Base-by-base conservation (phyloP, 83 land plant species). In the Isoetes engelmannii region DNA sequence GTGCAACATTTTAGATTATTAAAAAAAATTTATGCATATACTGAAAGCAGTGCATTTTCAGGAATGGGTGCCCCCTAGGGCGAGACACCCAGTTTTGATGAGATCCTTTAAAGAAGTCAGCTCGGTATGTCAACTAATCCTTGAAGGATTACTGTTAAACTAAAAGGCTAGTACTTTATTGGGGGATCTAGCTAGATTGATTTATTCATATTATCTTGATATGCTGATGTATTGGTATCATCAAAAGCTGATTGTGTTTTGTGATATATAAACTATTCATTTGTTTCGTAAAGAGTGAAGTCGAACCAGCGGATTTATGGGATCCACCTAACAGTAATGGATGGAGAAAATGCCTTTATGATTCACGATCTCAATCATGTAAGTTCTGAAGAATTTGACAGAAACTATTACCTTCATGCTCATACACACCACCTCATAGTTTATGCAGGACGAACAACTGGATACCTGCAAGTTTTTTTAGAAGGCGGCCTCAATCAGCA, bases 401-500 rank as follows among this genome's bases (percentile, higher is more conserved):
- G 37, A 28, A 28, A 28, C 0, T 28, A 28, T 28, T 28, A 28
- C 37, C 37, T 28, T 28, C 37, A 28, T 28, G 37, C 37, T 28
- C 37, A 28, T 28, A 28, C 37, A 28, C 37, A 2, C 37, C 37
- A 18, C 62, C 62, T 59, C 28, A 42, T 18, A 12, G 12, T 59
- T 37, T 20, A 59, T 9, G 28, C 80, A 54, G 63, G 48, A 47
- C 75, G 82, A 7, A 65, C 82, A 51, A 48, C 58, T 15, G 97
- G 97, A 69, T 92, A 82, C 72, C 56, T 92, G 47, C 97, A 92
- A 75, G 95, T 92, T 6, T 92, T 92, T 70, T 78, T 92, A 58
- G 97, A 92, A 69, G 97, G 97, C 63, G 97, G 97, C 6, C 55
- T 92, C 53, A 89, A 92, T 77, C 97, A 92, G 73, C 97, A 92